Base-by-base conservation (phyloP, 139 green algal genomes). In the Spirogloea muscicola region DNA sequence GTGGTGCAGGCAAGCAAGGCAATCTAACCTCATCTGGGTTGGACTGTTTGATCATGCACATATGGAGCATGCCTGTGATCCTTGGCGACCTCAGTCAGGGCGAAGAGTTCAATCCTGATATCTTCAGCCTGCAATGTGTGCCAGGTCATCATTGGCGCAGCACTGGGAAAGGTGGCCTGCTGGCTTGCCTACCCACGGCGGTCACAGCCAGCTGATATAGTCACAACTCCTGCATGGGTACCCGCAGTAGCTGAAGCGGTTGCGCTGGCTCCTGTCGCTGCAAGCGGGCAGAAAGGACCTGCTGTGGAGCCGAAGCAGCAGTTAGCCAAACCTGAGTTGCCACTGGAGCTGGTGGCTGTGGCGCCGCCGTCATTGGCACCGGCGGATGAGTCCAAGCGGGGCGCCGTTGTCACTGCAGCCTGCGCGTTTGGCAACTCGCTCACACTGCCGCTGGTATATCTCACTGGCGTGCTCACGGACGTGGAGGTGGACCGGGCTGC, bases 361-460 rank as follows among this genome's bases (percentile, higher is more conserved):
- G n/a, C n/a, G n/a, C 55, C 31, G 27, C 13, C 43, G 10, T 51
- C 10, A 51, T 10, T 51, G 43, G 10, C 43, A 51, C 43, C 13
- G 43, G 43, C 43, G 43, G 43, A 13, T 51, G 10, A 10, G 10
- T 13, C 43, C 10, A 76, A 43, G 25, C 68, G 49, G 55, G 69
- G 69, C 38, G 36, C 69, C 25, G 41, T 91, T 44, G 60, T 88
- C 10, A 66, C 65, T 1, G 72, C 77, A 1, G 70, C 74, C 0
- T 87, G 83, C 61, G 76, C 87, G 18, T 91, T 91, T 76, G 86
- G 87, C 52, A 91, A 91, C 69, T 82, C 76, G n/a, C 74, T 91
- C 59, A 90, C 87, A 18, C 77, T 91, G 9, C 62, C 72, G 29
- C 52, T 80, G 1, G 72, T 90, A 9, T 89, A 88, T 52, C 58